phyloP scores from a whole-genome alignment of 1,139 yeast species.

The Yamadazyma taylorii region DNA sequence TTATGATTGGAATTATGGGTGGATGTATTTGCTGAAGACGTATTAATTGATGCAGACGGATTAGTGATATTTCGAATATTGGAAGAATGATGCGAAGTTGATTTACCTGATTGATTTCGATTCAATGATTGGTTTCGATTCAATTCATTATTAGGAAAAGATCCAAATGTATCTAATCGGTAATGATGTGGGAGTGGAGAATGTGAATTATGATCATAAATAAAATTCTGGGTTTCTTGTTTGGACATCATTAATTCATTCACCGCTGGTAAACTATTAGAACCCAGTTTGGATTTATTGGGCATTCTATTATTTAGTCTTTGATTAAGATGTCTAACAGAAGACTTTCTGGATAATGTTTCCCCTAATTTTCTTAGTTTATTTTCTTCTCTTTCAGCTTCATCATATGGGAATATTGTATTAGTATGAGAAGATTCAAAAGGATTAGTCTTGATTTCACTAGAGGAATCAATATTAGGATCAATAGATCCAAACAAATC shows the following conservation, averaged over 20 bases:
- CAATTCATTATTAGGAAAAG: conserved; percentile 5
- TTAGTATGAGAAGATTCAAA: too few species aligned
- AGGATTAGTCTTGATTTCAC: not conserved
- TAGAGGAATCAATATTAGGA: not conserved
- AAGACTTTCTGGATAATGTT: conserved; percentile 27
- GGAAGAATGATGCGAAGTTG: too few species aligned
- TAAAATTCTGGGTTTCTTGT: conserved; percentile 18
- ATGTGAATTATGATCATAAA: conserved; percentile 18
- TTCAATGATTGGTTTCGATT: too few species aligned
- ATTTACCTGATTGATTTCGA: too few species aligned
- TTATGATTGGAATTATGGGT: too few species aligned
- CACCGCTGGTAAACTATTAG: conserved; percentile 3
- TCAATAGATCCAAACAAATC: not conserved
- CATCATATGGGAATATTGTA: conserved; percentile 5
- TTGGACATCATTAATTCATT: conserved; percentile 14
- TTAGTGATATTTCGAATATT: not conserved
- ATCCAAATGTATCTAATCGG: conserved; percentile 17
- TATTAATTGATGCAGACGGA: not conserved
- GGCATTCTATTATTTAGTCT: conserved; percentile 9
- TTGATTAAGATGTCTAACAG: conserved; percentile 25
- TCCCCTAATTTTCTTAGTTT: conserved; percentile 32
- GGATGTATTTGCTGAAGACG: too few species aligned
- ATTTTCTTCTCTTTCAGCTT: conserved; percentile 22
- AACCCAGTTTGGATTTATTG: not conserved
- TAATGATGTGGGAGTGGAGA: conserved; percentile 19